Percentiles rank a stretch among this genome's conserved stretches.
phyloP scores from a whole-genome alignment of 371 early-diverging fungal genomes.

The Sporodiniella umbellata region DNA sequence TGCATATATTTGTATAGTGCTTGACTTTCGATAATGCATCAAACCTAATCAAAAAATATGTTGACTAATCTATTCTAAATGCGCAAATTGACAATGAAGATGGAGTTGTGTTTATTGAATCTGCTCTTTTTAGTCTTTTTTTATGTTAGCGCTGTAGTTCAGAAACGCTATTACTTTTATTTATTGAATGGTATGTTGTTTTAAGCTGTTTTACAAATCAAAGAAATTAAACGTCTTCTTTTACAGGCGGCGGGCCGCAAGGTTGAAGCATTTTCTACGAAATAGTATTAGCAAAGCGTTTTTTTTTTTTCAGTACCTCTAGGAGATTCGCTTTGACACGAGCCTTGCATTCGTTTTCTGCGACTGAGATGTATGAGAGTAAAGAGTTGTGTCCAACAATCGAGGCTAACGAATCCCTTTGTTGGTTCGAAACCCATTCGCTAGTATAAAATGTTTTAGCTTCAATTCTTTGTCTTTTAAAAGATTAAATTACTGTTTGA shows the following conservation, averaged over 20 bases:
- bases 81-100: too few relatives aligned
- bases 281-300: background rate
- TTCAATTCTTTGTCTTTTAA: background rate
- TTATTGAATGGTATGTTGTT: background rate
- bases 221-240: conserved; percentile 44
- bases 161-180: too few relatives aligned
- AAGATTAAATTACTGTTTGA: conserved; percentile 69
- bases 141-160: too few relatives aligned
- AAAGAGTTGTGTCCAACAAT: conserved; percentile 75
- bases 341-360: conserved; percentile 82
- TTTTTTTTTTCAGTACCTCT: conserved; percentile 54
- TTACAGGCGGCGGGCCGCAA: conserved; percentile 65
- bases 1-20: too few relatives aligned
- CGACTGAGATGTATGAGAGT: conserved; percentile 74
- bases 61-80: too few relatives aligned
- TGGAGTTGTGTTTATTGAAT: too few relatives aligned
- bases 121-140: too few relatives aligned
- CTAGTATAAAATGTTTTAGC: conserved; percentile 32
- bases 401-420: conserved; percentile 81
- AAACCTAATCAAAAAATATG: too few relatives aligned
- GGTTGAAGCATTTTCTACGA: conserved; percentile 80
- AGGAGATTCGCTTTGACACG: conserved; percentile 69
- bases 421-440: conserved; percentile 85
- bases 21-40: too few relatives aligned
- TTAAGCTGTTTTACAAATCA: background rate